Evolutionary conservation across 768 basidiomycete genomes (phyloP).

Genomic region (Zangia roseola): DNA sequence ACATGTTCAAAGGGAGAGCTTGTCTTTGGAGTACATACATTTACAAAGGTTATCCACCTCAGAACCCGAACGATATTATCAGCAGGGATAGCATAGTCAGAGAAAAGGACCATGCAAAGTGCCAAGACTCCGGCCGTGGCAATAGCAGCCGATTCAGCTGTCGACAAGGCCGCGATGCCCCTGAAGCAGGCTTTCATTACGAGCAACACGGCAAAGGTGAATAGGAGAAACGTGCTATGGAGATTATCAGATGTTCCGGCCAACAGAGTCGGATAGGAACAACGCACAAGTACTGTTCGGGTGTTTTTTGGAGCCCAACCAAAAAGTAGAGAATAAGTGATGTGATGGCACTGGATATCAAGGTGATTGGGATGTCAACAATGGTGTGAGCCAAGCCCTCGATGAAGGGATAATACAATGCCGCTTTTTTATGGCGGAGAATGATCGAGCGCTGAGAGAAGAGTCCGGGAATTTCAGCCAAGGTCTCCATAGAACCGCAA

Average conservation of each 20-base stretch:
- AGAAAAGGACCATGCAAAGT: conserved; percentile 41
- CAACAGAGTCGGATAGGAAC: conserved; percentile 5
- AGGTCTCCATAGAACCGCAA: conserved; percentile 49
- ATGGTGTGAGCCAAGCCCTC: conserved; percentile 43
- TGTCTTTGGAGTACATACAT: conserved; percentile 34
- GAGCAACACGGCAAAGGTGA: conserved; percentile 51
- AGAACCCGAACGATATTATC: conserved; percentile 8
- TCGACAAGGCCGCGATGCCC: conserved; percentile 53
- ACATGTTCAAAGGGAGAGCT: conserved; percentile 32
- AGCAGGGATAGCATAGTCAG: conserved; percentile 38
- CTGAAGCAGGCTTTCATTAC: conserved; percentile 79
- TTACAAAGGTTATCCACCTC: conserved; percentile 18
- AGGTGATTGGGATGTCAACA: conserved; percentile 44
- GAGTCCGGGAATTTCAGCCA: conserved; percentile 52
- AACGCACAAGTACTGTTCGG: conserved; percentile 21
- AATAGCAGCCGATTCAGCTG: conserved; percentile 49
- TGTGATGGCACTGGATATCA: conserved; percentile 18
- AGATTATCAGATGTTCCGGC: conserved; percentile 33
- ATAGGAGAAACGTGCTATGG: conserved; percentile 56
- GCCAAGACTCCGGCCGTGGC: conserved; percentile 33
- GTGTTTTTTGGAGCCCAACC: conserved; percentile 18
- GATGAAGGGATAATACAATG: conserved; percentile 50
- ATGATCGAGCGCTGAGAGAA: conserved; percentile 46
- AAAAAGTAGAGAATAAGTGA: conserved; percentile 17
- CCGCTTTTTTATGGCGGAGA: conserved; percentile 41